phyloP scores from a whole-genome alignment of 108 stramenopile genomes.

The Fragilariopsis cylindrus region DNA sequence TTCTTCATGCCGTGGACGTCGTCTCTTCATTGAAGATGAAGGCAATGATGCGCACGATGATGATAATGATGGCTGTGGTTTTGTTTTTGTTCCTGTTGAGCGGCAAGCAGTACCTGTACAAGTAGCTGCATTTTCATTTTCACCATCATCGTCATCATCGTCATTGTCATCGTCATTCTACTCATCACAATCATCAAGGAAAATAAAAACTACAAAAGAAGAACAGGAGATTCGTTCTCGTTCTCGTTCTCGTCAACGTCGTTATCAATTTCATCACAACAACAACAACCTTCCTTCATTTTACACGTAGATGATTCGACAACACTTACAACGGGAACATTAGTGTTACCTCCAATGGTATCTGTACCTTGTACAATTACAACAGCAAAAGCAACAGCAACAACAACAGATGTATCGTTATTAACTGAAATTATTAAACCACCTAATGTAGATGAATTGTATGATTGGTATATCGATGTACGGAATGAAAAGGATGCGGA shows the following conservation, averaged over 20 bases:
- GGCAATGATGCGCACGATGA: too few species aligned
- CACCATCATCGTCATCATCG: not conserved
- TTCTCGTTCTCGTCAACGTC: not conserved
- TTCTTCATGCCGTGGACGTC: too few species aligned
- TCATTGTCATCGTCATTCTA: not conserved
- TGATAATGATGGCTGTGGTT: too few species aligned
- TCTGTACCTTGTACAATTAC: not conserved
- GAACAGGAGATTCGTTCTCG: not conserved
- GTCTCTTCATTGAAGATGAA: too few species aligned
- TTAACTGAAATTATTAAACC: slow-evolving; percentile 29
- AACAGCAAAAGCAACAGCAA: not conserved
- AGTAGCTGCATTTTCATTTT: not conserved
- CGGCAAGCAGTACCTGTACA: too few species aligned
- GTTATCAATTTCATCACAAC: not conserved
- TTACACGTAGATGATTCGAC: not conserved
- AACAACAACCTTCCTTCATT: not conserved
- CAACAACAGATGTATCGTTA: not conserved
- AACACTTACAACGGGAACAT: not conserved
- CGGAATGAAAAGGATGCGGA: slow-evolving; percentile 30
- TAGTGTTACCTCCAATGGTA: not conserved
- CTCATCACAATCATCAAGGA: too few species aligned
- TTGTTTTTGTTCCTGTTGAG: too few species aligned
- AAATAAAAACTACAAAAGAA: not conserved
- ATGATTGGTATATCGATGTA: slow-evolving; percentile 50
- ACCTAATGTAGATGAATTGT: slow-evolving; percentile 43